A percentile compares a stretch with the other conserved stretches of the same genome.
Evolutionary conservation across 805 yeast species (phyloP).

Genomic region (Vanderwaltozyma verrucispora): DNA sequence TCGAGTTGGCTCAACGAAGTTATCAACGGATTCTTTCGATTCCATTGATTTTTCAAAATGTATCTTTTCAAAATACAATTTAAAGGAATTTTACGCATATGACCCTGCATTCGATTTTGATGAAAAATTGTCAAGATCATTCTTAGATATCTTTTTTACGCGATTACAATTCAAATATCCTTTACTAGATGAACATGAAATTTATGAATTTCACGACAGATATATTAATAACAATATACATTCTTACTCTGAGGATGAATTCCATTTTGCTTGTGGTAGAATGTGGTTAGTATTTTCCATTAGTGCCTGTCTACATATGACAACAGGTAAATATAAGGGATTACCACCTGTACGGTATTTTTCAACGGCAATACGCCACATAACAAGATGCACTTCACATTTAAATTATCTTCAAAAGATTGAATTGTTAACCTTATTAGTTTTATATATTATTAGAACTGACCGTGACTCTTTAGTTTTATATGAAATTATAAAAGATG

Average conservation of each 20-base stretch:
- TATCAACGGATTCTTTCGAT: slow-evolving; percentile 25
- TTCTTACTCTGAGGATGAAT: slow-evolving; percentile 27
- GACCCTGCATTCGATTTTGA: slow-evolving; percentile 47
- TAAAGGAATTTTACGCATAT: slow-evolving; percentile 35
- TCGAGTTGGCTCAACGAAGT: neutral
- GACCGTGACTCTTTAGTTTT: slow-evolving; percentile 49
- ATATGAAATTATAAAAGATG: slow-evolving; percentile 43
- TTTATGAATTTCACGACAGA: slow-evolving; percentile 39
- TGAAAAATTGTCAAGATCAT: slow-evolving; percentile 37
- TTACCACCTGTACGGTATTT: slow-evolving; percentile 47
- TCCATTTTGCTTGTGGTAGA: slow-evolving; percentile 44
- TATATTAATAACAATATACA: slow-evolving; percentile 36
- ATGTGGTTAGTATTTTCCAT: slow-evolving; percentile 47
- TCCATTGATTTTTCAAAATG: slow-evolving; percentile 32
- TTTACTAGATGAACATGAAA: slow-evolving; percentile 41
- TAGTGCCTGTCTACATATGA: slow-evolving; percentile 41
- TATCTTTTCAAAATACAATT: slow-evolving; percentile 37
- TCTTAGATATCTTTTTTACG: slow-evolving; percentile 46
- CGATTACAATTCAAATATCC: slow-evolving; percentile 50
- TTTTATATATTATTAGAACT: slow-evolving; percentile 47
- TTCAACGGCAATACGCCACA: slow-evolving; percentile 49
- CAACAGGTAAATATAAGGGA: slow-evolving; percentile 47
- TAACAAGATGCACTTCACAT: slow-evolving; percentile 34
- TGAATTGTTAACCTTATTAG: slow-evolving; percentile 42
- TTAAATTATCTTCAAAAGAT: slow-evolving; percentile 37